Base-by-base conservation (phyloP, 768 basidiomycete species). In the Mycena floridula region DNA sequence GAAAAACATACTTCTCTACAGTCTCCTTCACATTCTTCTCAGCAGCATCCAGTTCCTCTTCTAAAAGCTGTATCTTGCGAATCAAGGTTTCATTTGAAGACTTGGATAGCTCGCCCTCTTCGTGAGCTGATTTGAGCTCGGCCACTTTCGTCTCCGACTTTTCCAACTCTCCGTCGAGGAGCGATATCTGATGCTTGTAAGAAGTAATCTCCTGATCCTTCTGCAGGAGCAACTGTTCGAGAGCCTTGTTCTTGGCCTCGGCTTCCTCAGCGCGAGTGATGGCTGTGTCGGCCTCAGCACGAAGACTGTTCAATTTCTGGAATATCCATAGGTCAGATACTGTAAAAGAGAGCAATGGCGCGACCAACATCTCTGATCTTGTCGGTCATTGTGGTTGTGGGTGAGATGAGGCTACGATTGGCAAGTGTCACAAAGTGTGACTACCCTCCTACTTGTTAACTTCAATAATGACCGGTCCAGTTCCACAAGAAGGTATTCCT, bases 11-110 rank as follows among this genome's bases (percentile, higher is more conserved):
- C 95, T 92, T 95, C 68, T 97, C 96, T 24, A 88, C 84, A 1
- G 91, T 94, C 58, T 98, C 95, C 69, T 95, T 95, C 52, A 91
- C 71, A 59, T 91, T 92, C 81, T 92, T 94, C 75, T 99, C 96
- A 8, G 95, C 85, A 27, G 79, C 77, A 58, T 98, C 96, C 3
- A 99, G 77, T 67, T 99, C 95, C 59, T 95, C 92, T 67, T 98
- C 95, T 28, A 98, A 70, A 9, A 98, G 70, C 54, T 87, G 81
- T 23, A 98, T 79, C 74, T 98, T 99, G 50, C 95, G 73, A 25
- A 58, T 51, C 45, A 97, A 72, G 38, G 69, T 73, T 49, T 96
- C 94, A 49, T 76, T 86, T 20, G 79, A 79, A 18, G 75, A 73
- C 66, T 79, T 85, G 58, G 77, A 80, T 9, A 66, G 61, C 54